Evolutionary conservation across 1,284 basidiomycete genomes (phyloP), one percentile per base, ranked within the genome.

Genomic region (Takashimella koratensis): DNA sequence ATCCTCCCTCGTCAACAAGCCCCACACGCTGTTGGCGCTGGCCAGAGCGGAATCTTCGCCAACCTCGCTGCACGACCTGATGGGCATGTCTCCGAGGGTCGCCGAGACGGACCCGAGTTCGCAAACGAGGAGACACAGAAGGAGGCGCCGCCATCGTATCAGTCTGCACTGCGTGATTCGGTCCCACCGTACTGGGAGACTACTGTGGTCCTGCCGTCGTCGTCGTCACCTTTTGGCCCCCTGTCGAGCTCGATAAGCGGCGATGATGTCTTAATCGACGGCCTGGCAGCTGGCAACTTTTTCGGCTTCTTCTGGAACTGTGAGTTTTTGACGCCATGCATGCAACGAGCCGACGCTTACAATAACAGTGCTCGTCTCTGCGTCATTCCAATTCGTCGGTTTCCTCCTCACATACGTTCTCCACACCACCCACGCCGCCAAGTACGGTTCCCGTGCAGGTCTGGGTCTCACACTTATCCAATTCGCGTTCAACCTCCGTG

Each of bases 111-210:
- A 76, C 82, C 70, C 66, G 88, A 73, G 85, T 66, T 82, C 84
- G 49, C 73, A 21, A 90, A 87, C 8, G 91, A 94, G 70, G 85
- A 89, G 45, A 78, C 80, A n/a, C 85, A 87, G 67, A 88, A 85
- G 65, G 87, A 88, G 57, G 82, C 84, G 0, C 90, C 92, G 6
- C 93, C 93, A 84, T 86, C 92, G 0, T 99, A 99, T 71, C 83
- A 85, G 41, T 82, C 86, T 21, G 95, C 95, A 1, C 86, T 94
- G 55, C 84, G 87, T 8, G 95, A 99, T 70, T 83, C 90, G 0
- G 93, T 90, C 0, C 96, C 95, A 0, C 84, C 92, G 0, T 98
- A 98, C 76, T 98, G 93, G 90, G 95, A 98, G 74, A 97, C 90
- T 2, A 94, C 92, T 0, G 85, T 97, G 13, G 88, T 95, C 54